Evolutionary conservation across 169 alveolate genomes (phyloP), one percentile per base, ranked within the genome.

Genomic region (Nephromyces sp.): DNA sequence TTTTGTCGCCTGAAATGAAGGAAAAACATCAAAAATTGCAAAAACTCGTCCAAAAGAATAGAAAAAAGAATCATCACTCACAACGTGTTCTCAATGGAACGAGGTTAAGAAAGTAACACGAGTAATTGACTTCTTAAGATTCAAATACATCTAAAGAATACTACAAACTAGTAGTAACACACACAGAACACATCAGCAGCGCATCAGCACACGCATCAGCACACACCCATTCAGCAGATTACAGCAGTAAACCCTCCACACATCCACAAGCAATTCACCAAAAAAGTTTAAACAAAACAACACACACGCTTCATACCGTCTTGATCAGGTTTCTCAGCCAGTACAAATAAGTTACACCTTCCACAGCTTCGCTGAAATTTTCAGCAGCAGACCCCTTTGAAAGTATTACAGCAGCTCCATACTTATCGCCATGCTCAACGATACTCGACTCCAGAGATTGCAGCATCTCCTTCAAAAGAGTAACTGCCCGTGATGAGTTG

Each of bases 321-420:
- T 61, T 22, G 22, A 6, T 21, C 64, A 64, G 52, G 25, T 73
- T 51, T 32, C 64, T 15, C 51, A 73, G n/a, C 33, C 35, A 66
- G 52, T 22, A 53, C 3, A 34, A 27, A 34, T 52, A 66, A 22
- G 74, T 5, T 2, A 65, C 0, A 15, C 81, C 81, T 1, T 27
- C 61, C 15, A 51, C 15, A 21, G 2, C 28, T 24, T 74, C 81
- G 6, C n/a, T 21, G 52, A 51, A 32, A 33, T n/a, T 21, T 34
- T 75, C 81, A 1, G 81, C 32, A 33, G 66, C 70, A 3, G 81
- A 52, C 25, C 6, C 15, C 0, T 31, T 1, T n/a, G 75, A 63
- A 21, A 3, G 6, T 8, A 66, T 33, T n/a, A 70, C 27, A 35
- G 1, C 30, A 1, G 70, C 3, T 3, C 43, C 81, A 2, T 28